A percentile compares a stretch with the other conserved stretches of the same genome.
phyloP scores from a whole-genome alignment of 768 basidiomycete genomes.

The Tricholoma furcatifolium region DNA sequence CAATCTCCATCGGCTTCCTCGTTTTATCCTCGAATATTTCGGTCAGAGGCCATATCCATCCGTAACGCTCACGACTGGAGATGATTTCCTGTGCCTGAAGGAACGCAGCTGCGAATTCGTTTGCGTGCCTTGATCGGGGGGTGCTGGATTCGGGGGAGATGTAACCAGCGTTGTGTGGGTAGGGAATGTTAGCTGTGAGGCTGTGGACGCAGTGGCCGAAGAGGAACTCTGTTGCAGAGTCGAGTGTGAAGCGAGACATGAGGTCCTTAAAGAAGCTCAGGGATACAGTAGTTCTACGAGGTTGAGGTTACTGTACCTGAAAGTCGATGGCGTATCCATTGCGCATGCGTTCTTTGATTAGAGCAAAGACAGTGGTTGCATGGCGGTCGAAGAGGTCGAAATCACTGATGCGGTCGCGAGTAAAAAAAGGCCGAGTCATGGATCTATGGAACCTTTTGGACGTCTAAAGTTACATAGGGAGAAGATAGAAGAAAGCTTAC shows the following conservation, averaged over 20 bases:
- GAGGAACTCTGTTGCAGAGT: slow-evolving; percentile 65
- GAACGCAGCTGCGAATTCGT: slow-evolving; percentile 50
- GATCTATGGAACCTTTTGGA: slow-evolving; percentile 53
- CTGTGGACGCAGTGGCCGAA: slow-evolving; percentile 59
- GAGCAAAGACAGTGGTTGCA: slow-evolving; percentile 39
- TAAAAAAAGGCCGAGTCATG: slow-evolving; percentile 65
- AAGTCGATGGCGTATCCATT: slow-evolving; percentile 58
- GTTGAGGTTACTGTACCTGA: slow-evolving; percentile 34
- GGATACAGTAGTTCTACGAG: not conserved
- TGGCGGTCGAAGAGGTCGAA: slow-evolving; percentile 63
- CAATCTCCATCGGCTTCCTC: slow-evolving; percentile 47
- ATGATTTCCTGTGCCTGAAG: slow-evolving; percentile 44
- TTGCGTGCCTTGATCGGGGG: slow-evolving; percentile 29
- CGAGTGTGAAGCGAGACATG: slow-evolving; percentile 62
- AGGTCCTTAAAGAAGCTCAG: slow-evolving; percentile 38
- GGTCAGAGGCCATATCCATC: slow-evolving; percentile 52
- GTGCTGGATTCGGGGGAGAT: slow-evolving; percentile 21
- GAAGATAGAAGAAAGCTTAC: slow-evolving; percentile 18
- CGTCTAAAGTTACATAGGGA: not conserved
- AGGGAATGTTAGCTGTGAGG: slow-evolving; percentile 50
- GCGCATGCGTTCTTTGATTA: slow-evolving; percentile 46
- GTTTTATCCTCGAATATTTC: slow-evolving; percentile 51
- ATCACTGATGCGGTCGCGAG: slow-evolving; percentile 55
- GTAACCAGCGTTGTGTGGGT: slow-evolving; percentile 41
- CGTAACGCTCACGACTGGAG: slow-evolving; percentile 39